A percentile compares a stretch with the other conserved stretches of the same genome.
phyloP scores from a whole-genome alignment of 805 yeast species.

The Yarrowia yakushimensis region DNA sequence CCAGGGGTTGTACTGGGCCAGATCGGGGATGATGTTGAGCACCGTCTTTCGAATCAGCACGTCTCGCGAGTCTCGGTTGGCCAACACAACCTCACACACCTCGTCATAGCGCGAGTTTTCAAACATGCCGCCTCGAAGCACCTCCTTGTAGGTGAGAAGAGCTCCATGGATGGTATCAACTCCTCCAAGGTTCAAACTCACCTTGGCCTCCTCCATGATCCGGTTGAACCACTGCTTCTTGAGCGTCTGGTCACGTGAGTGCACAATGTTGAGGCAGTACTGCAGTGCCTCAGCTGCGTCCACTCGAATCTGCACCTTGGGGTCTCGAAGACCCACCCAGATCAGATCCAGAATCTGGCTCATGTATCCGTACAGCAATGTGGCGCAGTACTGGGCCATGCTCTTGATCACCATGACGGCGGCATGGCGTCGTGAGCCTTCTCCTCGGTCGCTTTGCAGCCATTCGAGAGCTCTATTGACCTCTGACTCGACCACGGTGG shows the following conservation, averaged over 20 bases:
- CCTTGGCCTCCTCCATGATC: slow-evolving; percentile 64
- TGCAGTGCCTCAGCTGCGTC: slow-evolving; percentile 83
- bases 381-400: slow-evolving; percentile 82
- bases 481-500: slow-evolving; percentile 90
- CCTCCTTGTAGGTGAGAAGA: slow-evolving; percentile 73
- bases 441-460: slow-evolving; percentile 84
- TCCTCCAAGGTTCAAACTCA: slow-evolving; percentile 50
- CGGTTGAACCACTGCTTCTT: slow-evolving; percentile 73
- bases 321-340: slow-evolving; percentile 84
- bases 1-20: slow-evolving; percentile 74
- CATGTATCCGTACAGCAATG: slow-evolving; percentile 72
- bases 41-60: slow-evolving; percentile 76
- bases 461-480: slow-evolving; percentile 87
- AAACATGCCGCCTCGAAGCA: slow-evolving; percentile 62
- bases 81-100: slow-evolving; percentile 68
- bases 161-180: slow-evolving; percentile 85
- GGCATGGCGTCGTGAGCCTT: slow-evolving; percentile 75
- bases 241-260: slow-evolving; percentile 68
- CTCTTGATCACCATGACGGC: slow-evolving; percentile 80
- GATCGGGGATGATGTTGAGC: slow-evolving; percentile 74
- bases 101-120: slow-evolving; percentile 68
- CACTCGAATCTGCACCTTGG: slow-evolving; percentile 64
- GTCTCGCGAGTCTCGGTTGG: slow-evolving; percentile 73
- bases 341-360: slow-evolving; percentile 74
- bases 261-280: slow-evolving; percentile 72